Evolutionary conservation across 352 stramenopile species (phyloP), one percentile per base, ranked within the genome.

Genomic region (Phytophthora meadii): DNA sequence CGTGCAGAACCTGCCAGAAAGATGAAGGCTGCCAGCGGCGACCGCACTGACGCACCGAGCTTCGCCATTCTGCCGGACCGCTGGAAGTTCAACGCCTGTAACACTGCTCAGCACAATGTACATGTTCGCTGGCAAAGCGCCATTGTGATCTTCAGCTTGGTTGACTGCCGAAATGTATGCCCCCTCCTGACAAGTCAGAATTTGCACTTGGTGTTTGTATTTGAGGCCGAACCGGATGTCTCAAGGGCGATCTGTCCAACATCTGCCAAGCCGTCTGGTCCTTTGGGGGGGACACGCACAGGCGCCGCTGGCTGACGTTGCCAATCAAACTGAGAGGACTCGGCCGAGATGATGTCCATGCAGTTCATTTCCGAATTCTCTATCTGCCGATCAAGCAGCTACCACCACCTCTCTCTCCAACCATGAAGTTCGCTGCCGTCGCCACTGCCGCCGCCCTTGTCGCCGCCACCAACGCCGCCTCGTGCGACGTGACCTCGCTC

Each of bases 371-470:
- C 42, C 42, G 34, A 75, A 70, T 70, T 59, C 61, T 48, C 70
- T 54, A 55, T 59, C 61, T 64, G 39, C 65, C n/a, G 22, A 50
- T 28, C 57, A 75, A 74, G 54, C 61, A 62, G 51, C 65, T 61
- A 68, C 50, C 17, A 17, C 19, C 7, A 24, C 17, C 25, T 22
- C 47, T 44, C 55, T 36, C 37, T 40, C 39, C 34, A 19, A 75
- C 40, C 49, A 79, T 76, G 71, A 73, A 76, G 50, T 70, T 79
- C 47, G 49, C 58, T 41, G 28, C 66, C 30, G 49, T 74, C 28
- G 25, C 27, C 52, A 56, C 34, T 30, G 51, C 65, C 48, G 60
- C 54, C 22, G 47, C 57, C n/a, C 39, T 71, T 22, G 53, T 63
- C 48, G 51, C 72, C 41, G 61, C 68, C 24, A 36, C 61, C 49